Conservation (phyloP, 2,329 filamentous ascomycete species). For the Madurella fahalii region DNA sequence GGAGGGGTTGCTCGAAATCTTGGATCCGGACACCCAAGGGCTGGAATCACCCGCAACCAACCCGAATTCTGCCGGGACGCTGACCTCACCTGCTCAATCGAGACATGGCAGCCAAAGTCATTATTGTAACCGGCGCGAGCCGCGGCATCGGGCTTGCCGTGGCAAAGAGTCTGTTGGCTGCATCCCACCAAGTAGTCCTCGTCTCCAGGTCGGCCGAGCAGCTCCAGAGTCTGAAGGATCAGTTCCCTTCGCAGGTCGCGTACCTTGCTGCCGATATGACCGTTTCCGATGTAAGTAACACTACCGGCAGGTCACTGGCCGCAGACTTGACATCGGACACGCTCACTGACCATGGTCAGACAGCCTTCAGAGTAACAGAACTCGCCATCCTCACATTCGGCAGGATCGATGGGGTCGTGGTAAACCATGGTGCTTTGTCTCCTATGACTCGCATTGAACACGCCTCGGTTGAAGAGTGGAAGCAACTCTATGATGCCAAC, state of each 20-base stretch:
- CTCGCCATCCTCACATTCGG: slow-evolving; percentile 65
- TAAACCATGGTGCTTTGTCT: slow-evolving; percentile 84
- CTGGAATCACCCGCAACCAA: background rate
- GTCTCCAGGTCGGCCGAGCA: slow-evolving; percentile 51
- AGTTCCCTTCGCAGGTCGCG: slow-evolving; percentile 51
- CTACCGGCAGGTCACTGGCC: background rate
- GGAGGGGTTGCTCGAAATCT: slow-evolving; percentile 11
- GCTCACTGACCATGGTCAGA: slow-evolving; percentile 31
- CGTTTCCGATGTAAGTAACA: slow-evolving; percentile 42
- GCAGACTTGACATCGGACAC: background rate
- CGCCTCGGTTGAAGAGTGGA: slow-evolving; percentile 69
- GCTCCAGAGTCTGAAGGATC: slow-evolving; percentile 48
- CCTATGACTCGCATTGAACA: slow-evolving; percentile 69
- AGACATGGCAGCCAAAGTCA: slow-evolving; percentile 52
- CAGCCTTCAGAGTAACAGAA: slow-evolving; percentile 59
- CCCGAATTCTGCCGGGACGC: slow-evolving; percentile 1
- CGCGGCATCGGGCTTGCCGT: slow-evolving; percentile 59
- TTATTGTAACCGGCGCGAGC: slow-evolving; percentile 66
- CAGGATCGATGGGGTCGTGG: slow-evolving; percentile 71
- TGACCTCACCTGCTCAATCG: background rate
- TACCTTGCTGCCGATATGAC: slow-evolving; percentile 54
- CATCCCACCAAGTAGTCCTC: slow-evolving; percentile 55
- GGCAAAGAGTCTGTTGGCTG: slow-evolving; percentile 46
- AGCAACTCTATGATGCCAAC: slow-evolving; percentile 72
- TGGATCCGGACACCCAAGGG: background rate